phyloP scores from a whole-genome alignment of 805 yeast genomes.

The Yarrowia sp. region DNA sequence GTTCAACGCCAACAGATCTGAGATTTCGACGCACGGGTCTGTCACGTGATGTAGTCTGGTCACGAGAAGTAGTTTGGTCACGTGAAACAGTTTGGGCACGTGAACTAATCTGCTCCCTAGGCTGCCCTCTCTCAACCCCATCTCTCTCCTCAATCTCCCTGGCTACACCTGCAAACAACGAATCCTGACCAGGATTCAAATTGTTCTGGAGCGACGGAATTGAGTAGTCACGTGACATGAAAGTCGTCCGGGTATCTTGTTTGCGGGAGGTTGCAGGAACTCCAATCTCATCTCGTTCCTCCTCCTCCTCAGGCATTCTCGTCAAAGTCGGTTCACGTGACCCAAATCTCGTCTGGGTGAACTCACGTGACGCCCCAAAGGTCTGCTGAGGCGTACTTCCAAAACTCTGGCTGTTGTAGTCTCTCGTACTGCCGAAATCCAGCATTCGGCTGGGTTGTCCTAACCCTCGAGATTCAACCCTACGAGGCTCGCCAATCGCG shows the following conservation, averaged over 20 bases:
- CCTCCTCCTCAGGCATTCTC: neutral
- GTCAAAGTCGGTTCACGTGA: conserved; percentile 11
- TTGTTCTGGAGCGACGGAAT: conserved; percentile 6
- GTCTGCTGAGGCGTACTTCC: neutral
- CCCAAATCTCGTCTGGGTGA: neutral
- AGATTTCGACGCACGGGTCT: conserved; percentile 4
- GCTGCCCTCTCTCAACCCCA: neutral
- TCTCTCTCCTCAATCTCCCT: neutral
- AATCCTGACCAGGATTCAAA: conserved; percentile 18
- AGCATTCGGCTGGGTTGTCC: conserved; percentile 23
- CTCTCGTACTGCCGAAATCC: conserved; percentile 2
- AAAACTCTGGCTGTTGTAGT: neutral
- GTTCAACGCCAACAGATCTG: conserved; percentile 2
- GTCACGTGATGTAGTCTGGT: neutral
- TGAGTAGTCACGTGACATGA: conserved; percentile 21
- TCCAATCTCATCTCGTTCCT: neutral
- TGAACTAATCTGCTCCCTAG: neutral
- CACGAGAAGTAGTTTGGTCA: neutral
- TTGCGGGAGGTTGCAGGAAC: neutral
- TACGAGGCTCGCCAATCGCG: conserved; percentile 20
- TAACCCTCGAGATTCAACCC: conserved; percentile 11
- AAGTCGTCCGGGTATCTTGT: neutral
- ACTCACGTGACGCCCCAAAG: conserved; percentile 1
- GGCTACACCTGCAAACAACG: conserved; percentile 16
- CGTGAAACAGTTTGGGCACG: neutral